Evolutionary conservation across 495 filamentous ascomycete genomes (phyloP).

Genomic region (Aspergillus cavernicola): DNA sequence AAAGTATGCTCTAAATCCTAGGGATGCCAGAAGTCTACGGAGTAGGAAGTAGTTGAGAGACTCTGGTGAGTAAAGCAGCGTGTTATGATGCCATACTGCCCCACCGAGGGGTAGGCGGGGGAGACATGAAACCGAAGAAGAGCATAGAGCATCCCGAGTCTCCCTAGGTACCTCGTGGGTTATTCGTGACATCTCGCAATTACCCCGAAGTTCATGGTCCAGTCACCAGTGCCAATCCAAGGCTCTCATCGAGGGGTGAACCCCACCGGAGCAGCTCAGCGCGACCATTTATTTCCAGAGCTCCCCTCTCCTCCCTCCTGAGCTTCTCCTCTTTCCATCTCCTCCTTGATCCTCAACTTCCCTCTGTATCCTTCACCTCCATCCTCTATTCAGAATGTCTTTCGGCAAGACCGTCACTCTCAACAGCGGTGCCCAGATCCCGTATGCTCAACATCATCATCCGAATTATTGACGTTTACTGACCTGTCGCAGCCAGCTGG

Average conservation of each 20-base stretch:
- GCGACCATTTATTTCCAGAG: slow-evolving; percentile 4
- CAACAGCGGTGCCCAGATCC: slow-evolving; percentile 42
- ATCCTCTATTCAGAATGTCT: slow-evolving; percentile 35
- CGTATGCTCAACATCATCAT: slow-evolving; percentile 27
- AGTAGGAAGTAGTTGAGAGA: too few species aligned
- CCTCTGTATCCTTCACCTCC: slow-evolving; percentile 6
- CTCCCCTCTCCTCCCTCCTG: background rate
- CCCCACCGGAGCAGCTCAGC: slow-evolving; percentile 13
- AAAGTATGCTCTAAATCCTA: too few species aligned
- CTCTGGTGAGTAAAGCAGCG: background rate
- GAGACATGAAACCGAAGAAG: background rate
- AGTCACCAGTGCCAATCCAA: too few species aligned
- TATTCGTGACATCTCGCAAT: background rate
- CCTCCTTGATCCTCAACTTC: background rate
- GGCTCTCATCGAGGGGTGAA: slow-evolving; percentile 12
- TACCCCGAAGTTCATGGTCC: background rate
- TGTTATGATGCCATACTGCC: background rate
- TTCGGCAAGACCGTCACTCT: slow-evolving; percentile 44
- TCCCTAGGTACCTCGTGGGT: too few species aligned
- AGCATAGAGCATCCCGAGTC: background rate
- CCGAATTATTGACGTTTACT: background rate
- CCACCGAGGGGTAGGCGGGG: background rate
- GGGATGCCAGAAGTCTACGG: too few species aligned
- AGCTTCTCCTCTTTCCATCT: slow-evolving; percentile 1
- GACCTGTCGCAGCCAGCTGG: slow-evolving; percentile 36